Evolutionary conservation across 2,329 filamentous ascomycete genomes (phyloP).

Genomic region (Colletotrichum liriopes): DNA sequence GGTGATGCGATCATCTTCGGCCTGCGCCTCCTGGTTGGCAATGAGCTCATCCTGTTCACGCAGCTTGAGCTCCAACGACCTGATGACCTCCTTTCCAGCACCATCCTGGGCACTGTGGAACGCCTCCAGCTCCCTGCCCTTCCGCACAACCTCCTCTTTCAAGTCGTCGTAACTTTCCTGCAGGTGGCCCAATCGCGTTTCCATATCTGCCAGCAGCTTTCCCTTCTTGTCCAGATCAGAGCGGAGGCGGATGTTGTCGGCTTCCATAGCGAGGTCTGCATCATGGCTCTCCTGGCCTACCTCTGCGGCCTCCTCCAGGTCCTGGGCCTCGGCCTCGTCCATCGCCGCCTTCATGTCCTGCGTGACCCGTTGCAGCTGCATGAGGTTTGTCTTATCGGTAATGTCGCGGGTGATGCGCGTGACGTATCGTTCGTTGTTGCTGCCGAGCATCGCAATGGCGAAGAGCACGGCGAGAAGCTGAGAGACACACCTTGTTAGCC

Average conservation of each 20-base stretch:
- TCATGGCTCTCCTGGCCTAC: slow-evolving; percentile 64
- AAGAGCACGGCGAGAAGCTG: slow-evolving; percentile 76
- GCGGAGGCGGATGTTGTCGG: slow-evolving; percentile 66
- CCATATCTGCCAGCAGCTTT: slow-evolving; percentile 72
- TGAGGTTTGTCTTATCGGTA: slow-evolving; percentile 58
- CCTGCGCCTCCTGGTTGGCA: slow-evolving; percentile 77
- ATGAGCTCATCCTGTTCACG: slow-evolving; percentile 81
- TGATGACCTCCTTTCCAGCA: slow-evolving; percentile 67
- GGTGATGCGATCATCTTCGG: slow-evolving; percentile 66
- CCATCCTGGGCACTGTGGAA: slow-evolving; percentile 67
- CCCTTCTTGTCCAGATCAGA: slow-evolving; percentile 68
- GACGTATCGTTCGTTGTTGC: slow-evolving; percentile 70
- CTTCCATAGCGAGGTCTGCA: slow-evolving; percentile 70
- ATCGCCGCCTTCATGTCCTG: slow-evolving; percentile 58
- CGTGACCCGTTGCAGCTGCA: slow-evolving; percentile 63
- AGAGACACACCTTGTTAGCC: slow-evolving; percentile 52
- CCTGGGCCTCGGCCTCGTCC: slow-evolving; percentile 53
- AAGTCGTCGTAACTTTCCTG: slow-evolving; percentile 76
- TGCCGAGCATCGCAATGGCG: slow-evolving; percentile 72
- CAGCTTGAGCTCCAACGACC: slow-evolving; percentile 69
- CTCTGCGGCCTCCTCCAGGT: slow-evolving; percentile 54
- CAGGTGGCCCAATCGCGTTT: slow-evolving; percentile 72
- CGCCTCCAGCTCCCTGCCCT: slow-evolving; percentile 68
- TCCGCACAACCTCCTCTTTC: slow-evolving; percentile 73
- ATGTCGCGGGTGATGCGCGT: slow-evolving; percentile 53